Evolutionary conservation across 2,329 filamentous ascomycete species (phyloP), one percentile per base, ranked within the genome.

Genomic region (Coniochaeta pulveracea): DNA sequence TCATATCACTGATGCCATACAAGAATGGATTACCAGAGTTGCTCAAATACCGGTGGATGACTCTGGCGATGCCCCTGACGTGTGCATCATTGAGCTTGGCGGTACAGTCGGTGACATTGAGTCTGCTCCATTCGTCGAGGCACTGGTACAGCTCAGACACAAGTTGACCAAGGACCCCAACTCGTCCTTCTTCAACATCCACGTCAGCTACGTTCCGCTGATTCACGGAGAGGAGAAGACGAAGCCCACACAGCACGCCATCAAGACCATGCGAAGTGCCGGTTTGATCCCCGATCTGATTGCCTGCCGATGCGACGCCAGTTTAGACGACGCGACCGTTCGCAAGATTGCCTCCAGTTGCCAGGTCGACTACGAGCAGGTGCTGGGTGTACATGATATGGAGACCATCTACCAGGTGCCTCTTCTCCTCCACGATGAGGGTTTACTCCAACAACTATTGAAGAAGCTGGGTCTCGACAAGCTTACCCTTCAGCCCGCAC

Each of bases 321-420:
- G 79, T 10, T 72, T 96, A 6, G 79, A 85, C 30, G 65, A 76
- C 23, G 61, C 64, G 7, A 89, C 85, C 1, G 77, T 89, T 32
- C 69, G 80, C 41, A 96, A 98, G 63, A 85, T 98, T 41, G 86
- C 89, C 40, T 74, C 76, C 49, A 85, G 80, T 59, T 96, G 89
- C 56, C 85, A 94, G 51, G 80, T 95, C 30, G 84, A 93, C 34
- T 61, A 72, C 9, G 72, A 86, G 43, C 85, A 95, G 52, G 85
- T 96, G 26, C 66, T 96, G 41, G 82, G 76, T n/a, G 88, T 98
- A 9, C 80, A 81, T 45, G 81, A 96, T 54, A 85, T 96, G 58
- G 68, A 79, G 14, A 86, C 86, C 10, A 93, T 84, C 34, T 98
- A 98, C 59, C 88, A 94, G 43, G 89, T 96, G 3, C 91, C 91